Evolutionary conservation across 2,329 filamentous ascomycete genomes (phyloP).

Genomic region (Nigrospora sphaerica): DNA sequence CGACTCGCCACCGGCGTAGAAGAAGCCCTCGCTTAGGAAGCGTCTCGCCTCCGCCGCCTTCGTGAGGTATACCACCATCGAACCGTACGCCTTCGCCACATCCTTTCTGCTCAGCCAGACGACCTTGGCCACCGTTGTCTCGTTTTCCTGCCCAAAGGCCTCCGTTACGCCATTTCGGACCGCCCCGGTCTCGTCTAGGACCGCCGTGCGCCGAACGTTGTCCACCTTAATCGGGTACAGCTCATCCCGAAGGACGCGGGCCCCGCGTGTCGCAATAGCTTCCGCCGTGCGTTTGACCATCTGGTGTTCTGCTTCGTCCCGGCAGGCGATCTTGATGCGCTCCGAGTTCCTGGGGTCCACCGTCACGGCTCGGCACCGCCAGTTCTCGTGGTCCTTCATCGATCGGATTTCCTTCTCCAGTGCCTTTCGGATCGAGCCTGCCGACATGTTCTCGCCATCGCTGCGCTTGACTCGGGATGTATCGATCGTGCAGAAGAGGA

Average conservation of each 20-base stretch:
- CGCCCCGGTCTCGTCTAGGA: not conserved
- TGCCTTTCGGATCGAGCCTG: too few relatives aligned
- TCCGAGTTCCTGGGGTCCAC: not conserved
- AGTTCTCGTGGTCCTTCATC: not conserved
- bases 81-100: not conserved
- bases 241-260: conserved; percentile 11
- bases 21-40: conserved; percentile 12
- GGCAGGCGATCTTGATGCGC: conserved; percentile 9
- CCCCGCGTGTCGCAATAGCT: conserved; percentile 8
- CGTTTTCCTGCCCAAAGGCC: conserved; percentile 14
- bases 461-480: not conserved
- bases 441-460: too few relatives aligned
- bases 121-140: conserved; percentile 14
- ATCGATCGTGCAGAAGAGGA: not conserved
- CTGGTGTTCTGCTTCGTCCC: conserved; percentile 11
- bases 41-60: conserved; percentile 1
- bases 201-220: not conserved
- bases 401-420: not conserved
- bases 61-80: not conserved
- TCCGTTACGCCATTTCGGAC: conserved; percentile 7
- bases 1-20: conserved; percentile 13
- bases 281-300: conserved; percentile 10
- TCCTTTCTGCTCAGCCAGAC: conserved; percentile 15
- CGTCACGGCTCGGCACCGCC: not conserved
- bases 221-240: conserved; percentile 8